Conservation (phyloP, 2,329 filamentous ascomycete species). For the Rhinocladiella mackenziei region DNA sequence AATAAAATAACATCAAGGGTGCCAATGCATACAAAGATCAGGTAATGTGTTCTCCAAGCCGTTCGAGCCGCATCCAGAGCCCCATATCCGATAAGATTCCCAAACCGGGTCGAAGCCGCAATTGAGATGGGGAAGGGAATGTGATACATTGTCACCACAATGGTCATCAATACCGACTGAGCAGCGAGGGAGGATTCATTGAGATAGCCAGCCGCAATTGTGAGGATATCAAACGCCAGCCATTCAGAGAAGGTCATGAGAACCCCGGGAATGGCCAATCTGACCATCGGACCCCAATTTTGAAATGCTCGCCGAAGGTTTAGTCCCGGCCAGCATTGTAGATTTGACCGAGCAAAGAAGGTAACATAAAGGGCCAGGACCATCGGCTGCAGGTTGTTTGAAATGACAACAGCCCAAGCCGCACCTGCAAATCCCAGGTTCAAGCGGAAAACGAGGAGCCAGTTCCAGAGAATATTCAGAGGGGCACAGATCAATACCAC, state of each 20-base stretch:
- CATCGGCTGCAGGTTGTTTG: conserved; percentile 63
- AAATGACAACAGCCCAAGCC: conserved; percentile 64
- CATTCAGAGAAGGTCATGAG: conserved; percentile 84
- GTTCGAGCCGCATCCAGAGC: conserved; percentile 69
- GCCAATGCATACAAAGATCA: conserved; percentile 60
- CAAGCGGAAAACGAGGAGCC: conserved; percentile 62
- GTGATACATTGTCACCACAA: conserved; percentile 78
- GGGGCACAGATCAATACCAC: conserved; percentile 73
- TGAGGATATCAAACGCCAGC: conserved; percentile 78
- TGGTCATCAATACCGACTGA: conserved; percentile 69
- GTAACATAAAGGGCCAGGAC: conserved; percentile 63
- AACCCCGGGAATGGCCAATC: conserved; percentile 73
- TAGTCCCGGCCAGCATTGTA: conserved; percentile 69
- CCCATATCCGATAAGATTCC: conserved; percentile 77
- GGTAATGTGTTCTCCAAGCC: conserved; percentile 64
- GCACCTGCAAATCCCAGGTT: conserved; percentile 65
- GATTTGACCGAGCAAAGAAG: conserved; percentile 55
- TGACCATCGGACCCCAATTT: conserved; percentile 73
- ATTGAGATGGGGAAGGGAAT: conserved; percentile 80
- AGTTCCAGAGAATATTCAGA: conserved; percentile 68
- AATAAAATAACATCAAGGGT: conserved; percentile 67
- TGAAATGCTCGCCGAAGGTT: conserved; percentile 55
- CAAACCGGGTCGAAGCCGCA: conserved; percentile 73
- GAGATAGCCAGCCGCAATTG: conserved; percentile 66
- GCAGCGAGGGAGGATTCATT: conserved; percentile 70